Evolutionary conservation across 176 grass and related monocot genomes (phyloP).

Genomic region (Elaeis guineensis): DNA sequence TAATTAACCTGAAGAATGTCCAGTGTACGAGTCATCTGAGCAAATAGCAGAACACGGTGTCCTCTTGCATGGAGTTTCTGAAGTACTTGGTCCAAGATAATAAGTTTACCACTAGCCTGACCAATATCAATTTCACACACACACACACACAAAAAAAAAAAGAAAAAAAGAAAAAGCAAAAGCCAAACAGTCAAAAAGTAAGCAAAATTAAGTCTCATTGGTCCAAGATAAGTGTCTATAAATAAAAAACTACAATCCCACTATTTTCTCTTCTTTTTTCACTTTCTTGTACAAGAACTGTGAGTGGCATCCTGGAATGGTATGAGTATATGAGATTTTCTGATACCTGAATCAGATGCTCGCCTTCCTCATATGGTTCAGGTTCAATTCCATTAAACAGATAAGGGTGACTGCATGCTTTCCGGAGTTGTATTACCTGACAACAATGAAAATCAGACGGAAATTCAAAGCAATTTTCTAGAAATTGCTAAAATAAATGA

Average conservation of each 20-base stretch:
- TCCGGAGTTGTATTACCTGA: slow-evolving; percentile 86
- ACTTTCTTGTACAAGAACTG: too few relatives aligned
- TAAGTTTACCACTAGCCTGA: slow-evolving; percentile 93
- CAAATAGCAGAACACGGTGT: slow-evolving; percentile 86
- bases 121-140: slow-evolving; percentile 1
- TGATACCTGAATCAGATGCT: slow-evolving; percentile 49
- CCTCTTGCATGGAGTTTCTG: slow-evolving; percentile 62
- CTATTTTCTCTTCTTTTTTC: too few relatives aligned
- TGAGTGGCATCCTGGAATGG: too few relatives aligned
- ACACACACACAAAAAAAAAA: too few relatives aligned
- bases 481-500: too few relatives aligned
- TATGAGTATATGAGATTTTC: not conserved
- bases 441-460: slow-evolving; percentile 17
- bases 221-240: too few relatives aligned
- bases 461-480: too few relatives aligned
- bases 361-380: slow-evolving; percentile 90
- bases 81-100: slow-evolving; percentile 70
- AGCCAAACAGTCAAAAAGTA: too few relatives aligned
- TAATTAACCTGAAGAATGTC: slow-evolving; percentile 88
- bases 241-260: too few relatives aligned
- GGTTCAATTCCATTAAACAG: slow-evolving; percentile 91
- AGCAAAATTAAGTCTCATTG: too few relatives aligned
- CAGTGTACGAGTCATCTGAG: slow-evolving; percentile 95
- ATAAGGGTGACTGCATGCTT: slow-evolving; percentile 96
- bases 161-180: too few relatives aligned